Conservation (phyloP, 306 rosid genomes). For the Prunus armeniaca region DNA sequence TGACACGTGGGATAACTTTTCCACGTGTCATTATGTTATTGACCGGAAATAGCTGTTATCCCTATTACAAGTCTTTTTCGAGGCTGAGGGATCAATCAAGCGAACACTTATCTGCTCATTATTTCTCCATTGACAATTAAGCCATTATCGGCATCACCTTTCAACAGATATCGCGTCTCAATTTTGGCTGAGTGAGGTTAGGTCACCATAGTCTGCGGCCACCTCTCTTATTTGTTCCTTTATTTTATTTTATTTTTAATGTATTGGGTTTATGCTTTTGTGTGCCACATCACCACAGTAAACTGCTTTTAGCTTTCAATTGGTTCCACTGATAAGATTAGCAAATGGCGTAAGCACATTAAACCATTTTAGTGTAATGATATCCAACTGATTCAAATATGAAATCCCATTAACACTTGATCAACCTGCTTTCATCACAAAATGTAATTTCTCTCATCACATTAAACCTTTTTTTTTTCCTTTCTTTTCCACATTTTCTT, state of each 20-base stretch:
- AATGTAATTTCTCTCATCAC: too few species aligned
- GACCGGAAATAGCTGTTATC: too few species aligned
- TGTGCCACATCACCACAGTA: background rate
- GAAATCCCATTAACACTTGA: background rate
- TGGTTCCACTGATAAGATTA: background rate
- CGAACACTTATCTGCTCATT: background rate
- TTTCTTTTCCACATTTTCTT: background rate
- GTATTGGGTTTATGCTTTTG: background rate
- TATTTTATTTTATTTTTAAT: too few species aligned
- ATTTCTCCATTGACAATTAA: background rate
- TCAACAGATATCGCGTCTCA: background rate
- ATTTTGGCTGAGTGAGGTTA: background rate
- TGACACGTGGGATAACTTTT: fast-evolving
- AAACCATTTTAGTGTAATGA: background rate
- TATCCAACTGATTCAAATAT: background rate
- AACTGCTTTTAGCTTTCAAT: background rate
- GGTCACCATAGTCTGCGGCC: background rate
- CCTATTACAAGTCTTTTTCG: too few species aligned
- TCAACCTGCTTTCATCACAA: background rate
- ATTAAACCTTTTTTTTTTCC: too few species aligned
- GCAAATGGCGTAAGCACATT: background rate
- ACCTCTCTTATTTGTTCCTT: background rate
- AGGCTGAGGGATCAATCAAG: background rate
- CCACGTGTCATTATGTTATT: too few species aligned
- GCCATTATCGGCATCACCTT: background rate